These are phyloP conservation scores for Heterobasidion parviporum DNA, from an alignment of 1,284 basidiomycete genomes.

Conservation along the genomic window DNA sequence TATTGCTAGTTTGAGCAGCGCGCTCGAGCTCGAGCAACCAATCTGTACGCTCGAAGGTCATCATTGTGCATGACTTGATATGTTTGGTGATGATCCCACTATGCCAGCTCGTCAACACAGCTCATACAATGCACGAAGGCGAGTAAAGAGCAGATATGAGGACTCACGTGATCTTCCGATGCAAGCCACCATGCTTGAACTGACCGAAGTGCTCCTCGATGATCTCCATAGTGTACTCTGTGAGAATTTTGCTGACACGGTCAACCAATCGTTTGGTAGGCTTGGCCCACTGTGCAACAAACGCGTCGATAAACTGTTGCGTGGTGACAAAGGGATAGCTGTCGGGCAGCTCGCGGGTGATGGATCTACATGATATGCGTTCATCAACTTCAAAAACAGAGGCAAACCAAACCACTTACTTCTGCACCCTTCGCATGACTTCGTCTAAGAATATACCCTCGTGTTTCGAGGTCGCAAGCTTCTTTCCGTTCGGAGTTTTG, in stretches of 20 bases:
- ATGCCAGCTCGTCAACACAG: conserved; percentile 13
- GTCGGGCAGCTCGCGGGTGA: conserved; percentile 60
- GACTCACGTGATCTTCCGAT: conserved; percentile 45
- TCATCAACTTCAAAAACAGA: neutral
- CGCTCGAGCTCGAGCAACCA: conserved; percentile 22
- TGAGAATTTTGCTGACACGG: conserved; percentile 29
- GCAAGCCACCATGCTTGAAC: conserved; percentile 45
- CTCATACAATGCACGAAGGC: neutral
- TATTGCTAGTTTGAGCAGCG: conserved; percentile 24
- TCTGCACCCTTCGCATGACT: too few relatives aligned
- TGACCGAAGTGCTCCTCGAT: conserved; percentile 39
- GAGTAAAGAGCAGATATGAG: neutral
- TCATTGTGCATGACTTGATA: conserved; percentile 31
- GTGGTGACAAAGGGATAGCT: conserved; percentile 59
- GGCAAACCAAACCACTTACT: neutral
- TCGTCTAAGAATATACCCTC: too few relatives aligned
- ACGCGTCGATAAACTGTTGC: conserved; percentile 34
- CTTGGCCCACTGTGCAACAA: conserved; percentile 39
- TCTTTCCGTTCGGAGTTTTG: too few relatives aligned
- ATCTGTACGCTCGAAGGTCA: conserved; percentile 30
- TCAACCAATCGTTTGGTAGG: conserved; percentile 43
- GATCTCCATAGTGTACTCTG: conserved; percentile 30
- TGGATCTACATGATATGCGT: conserved; percentile 32
- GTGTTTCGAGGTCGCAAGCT: too few relatives aligned
- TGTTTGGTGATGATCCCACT: conserved; percentile 42